Base-by-base conservation (phyloP, 75 land plant genomes). In the Adiantum capillusveneris region DNA sequence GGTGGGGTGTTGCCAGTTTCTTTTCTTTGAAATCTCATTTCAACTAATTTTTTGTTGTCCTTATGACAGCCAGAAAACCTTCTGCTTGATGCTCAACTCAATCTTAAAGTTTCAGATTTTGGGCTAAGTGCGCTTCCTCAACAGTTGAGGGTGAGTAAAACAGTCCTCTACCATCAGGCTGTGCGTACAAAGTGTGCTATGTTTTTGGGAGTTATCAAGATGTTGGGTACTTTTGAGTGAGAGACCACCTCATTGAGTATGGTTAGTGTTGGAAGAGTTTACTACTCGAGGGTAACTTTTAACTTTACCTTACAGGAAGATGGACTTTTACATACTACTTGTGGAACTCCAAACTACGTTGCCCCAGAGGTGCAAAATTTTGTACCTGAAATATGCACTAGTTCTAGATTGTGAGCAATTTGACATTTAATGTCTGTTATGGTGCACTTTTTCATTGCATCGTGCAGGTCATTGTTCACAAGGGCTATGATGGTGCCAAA, bases 271-370 rank as follows among this genome's bases (percentile, higher is more conserved):
- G 50, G 17, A 6, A n/a, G 50, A 18, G 22, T 21, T 46, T 21
- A 21, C 17, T 46, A 46, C 12, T 21, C 14, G 12, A n/a, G 22
- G 18, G 50, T 46, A 46, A n/a, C 22, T 46, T 46, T 26, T 26
- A 1, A 2, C 1, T 3, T 25, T 26, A 6, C 25, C 5, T 13
- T 25, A 24, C 29, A 66, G 69, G 70, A 61, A 44, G 87, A 84
- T 68, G 87, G 83, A 31, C 56, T 84, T 44, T 75, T 84, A 18
- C 83, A 84, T 57, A 79, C 83, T 6, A 79, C 80, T 14, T 84
- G 87, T 65, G 87, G 87, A 9, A 76, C 83, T 24, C 86, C 86
- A 43, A 82, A 78, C 14, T 83, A 83, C 29, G 79, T 76, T 11
- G 66, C 87, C 27, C 87, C 87, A 22, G 84, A 84, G 62, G 78